Base-by-base conservation (phyloP, 2,329 filamentous ascomycete genomes). In the Podosphaera aphanis region DNA sequence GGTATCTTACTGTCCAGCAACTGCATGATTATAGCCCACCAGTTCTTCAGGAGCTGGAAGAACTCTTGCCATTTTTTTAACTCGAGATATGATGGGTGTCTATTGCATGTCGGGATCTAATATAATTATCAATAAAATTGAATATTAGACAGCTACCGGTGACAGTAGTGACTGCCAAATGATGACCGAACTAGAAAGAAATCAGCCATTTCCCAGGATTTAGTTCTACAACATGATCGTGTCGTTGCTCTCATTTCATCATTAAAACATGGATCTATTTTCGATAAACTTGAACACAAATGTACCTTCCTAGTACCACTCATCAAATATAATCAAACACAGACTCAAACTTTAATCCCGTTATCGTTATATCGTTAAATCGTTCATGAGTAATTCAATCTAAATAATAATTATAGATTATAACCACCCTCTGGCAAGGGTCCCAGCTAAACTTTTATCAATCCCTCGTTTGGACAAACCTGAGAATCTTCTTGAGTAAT, bases 1-100 rank as follows among this genome's bases (percentile, higher is more conserved):
- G 35, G 47, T 41, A 45, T 72, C 81, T 70, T 69, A 86, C 82
- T 92, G 83, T 63, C 83, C 83, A 50, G 83, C 83, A 50, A 85
- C 83, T 44, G 79, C 82, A 57, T 83, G 70, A 55, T 74, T 73
- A 63, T 80, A 90, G 46, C 76, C 69, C 52, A 75, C 66, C 40
- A 86, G 67, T 48, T 77, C 73, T 47, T 71, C 66, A 46, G 47
- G 52, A 15, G 49, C 49, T 5, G 57, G 57, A 36, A 76, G 62
- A 38, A 60, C 55, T 51, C 58, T 61, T 11, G 60, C 51, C 62
- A 66, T 66, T 39, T 53, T 59, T 25, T 36, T 39, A 11, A 33
- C 29, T n/a, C 8, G 13, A 6, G 15, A 13, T 33, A 13, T 13
- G 4, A n/a, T n/a, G 4, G 5, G 6, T 11, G 5, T n/a, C 29